These are phyloP conservation scores for Nemophila menziesii DNA, from an alignment of 257 asterid species.

Conservation along the genomic window DNA sequence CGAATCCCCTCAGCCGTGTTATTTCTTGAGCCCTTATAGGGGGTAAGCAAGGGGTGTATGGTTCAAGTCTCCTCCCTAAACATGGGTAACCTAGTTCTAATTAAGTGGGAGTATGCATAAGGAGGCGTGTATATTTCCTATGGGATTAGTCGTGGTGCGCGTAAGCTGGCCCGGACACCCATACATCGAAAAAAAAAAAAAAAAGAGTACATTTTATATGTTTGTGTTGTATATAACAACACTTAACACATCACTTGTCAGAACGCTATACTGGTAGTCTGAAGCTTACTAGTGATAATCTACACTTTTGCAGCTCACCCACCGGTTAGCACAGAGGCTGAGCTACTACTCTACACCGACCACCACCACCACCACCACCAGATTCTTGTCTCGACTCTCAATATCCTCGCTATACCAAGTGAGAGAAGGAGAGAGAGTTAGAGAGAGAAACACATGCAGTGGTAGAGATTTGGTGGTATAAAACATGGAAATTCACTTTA, in stretches of 20 bases:
- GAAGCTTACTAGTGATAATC: background rate
- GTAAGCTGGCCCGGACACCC: no score
- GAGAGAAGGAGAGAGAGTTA: background rate
- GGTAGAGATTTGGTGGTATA: background rate
- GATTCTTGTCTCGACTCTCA: background rate
- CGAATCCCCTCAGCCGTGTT: no score
- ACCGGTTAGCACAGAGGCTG: background rate
- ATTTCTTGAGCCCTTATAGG: no score
- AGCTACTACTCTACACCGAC: background rate
- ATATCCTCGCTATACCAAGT: background rate
- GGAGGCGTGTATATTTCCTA: no score
- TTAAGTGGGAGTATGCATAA: no score
- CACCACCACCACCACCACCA: background rate
- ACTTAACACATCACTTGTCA: background rate
- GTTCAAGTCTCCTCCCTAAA: no score
- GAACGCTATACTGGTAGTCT: background rate
- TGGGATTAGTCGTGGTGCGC: no score
- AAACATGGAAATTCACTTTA: slow-evolving; percentile 1
- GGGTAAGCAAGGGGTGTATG: no score
- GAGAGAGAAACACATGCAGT: background rate
- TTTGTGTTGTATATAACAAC: background rate
- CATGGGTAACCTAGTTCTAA: no score
- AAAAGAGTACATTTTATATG: no score
- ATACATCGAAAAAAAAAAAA: no score
- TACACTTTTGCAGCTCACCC: background rate